Base-by-base conservation (phyloP, 257 asterid genomes). In the Agastache rugosa region DNA sequence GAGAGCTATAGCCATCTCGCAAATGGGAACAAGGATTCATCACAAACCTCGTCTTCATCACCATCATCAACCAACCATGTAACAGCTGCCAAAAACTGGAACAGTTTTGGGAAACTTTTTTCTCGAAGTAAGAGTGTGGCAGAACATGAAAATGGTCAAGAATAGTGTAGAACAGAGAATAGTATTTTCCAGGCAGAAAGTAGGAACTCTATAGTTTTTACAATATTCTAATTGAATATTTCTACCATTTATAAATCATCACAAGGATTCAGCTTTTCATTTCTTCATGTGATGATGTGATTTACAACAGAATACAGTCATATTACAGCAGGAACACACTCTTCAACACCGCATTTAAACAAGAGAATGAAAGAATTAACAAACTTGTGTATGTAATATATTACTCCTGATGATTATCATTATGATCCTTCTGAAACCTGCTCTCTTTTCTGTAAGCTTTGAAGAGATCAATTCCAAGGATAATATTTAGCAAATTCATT, bases 401-500 rank as follows among this genome's bases (percentile, higher is more conserved):
- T 88, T 87, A 90, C 65, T 87, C 87, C 3, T 62, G 78, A 78
- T 84, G 90, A 63, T 69, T 80, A 25, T 67, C 77, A 20, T 62
- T 65, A 41, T 73, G 79, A 69, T 72, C 68, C 66, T 51, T 75
- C 34, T 29, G 73, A 22, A 79, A 34, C 61, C 63, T 81, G 53
- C n/a, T 80, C 81, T 91, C 97, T 50, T 85, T 87, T 61, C 69
- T 41, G 72, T 62, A 89, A 44, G 97, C 98, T n/a, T 82, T 83
- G 60, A 83, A 78, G 67, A 91, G 90, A 86, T 91, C 97, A 27
- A 84, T 60, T 25, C 97, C 97, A 15, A 91, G 85, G 78, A 85
- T 87, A 35, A 75, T 35, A 58, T 93, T 93, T 1, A 91, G 91
- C 72, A 88, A 73, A 65, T 91, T 90, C 97, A 93, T 93, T n/a